Evolutionary conservation across 257 asterid species (phyloP), one percentile per base, ranked within the genome.

Genomic region (Solanum habrochaites): DNA sequence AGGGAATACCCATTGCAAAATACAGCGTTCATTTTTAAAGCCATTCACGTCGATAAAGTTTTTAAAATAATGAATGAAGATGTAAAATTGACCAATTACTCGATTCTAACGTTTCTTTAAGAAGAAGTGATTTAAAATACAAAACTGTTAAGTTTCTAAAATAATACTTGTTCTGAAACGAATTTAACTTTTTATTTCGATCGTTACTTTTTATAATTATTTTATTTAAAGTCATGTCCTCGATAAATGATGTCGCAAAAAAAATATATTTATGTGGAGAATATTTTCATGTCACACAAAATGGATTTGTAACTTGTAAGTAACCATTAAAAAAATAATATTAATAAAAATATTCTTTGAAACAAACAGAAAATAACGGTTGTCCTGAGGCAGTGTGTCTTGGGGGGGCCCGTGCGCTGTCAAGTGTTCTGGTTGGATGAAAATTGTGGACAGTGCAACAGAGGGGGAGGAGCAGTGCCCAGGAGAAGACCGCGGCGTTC

Each of bases 351-450:
- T 80, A 81, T 81, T 29, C 43, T 49, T 80, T 80, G 16, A 29
- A 81, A 80, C 25, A 47, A 78, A 80, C 66, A 80, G 7, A 16
- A 80, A 78, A 80, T n/a, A n/a, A n/a, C n/a, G n/a, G n/a, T n/a
- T n/a, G n/a, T n/a, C n/a, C n/a, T n/a, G n/a, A n/a, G n/a, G n/a
- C n/a, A 80, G 84, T 27, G 67, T 81, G 85, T 35, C 16, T 81
- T 47, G 18, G 31, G 49, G 69, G 85, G 70, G 45, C 70, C 85
- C 67, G n/a, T n/a, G n/a, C n/a, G n/a, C n/a, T 81, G 39, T 31
- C 25, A 81, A 81, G 85, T 81, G 49, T 49, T 49, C 70, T 49
- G 85, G 85, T 81, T 81, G 85, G 85, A 81, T 81, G 70, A 81
- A 81, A 81, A 81, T 49, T 81, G 31, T 80, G 43, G 85, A n/a